A percentile compares a stretch with the other conserved stretches of the same genome.
These are phyloP conservation scores for Mycena haematopus DNA, from an alignment of 768 basidiomycete species.

Conservation along the genomic window DNA sequence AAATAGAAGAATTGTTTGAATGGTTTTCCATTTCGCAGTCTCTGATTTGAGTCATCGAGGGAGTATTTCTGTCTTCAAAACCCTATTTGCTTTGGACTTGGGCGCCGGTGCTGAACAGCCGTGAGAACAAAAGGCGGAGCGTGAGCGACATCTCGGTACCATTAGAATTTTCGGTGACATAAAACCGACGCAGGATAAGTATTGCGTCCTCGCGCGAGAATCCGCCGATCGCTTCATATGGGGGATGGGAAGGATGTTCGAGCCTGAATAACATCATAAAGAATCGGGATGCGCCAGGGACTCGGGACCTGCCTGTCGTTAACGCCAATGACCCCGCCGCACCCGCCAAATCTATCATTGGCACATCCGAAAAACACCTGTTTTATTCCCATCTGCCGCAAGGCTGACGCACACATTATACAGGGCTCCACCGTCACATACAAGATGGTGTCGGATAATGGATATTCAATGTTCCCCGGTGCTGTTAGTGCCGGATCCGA, in stretches of 20 bases:
- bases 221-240: conserved; percentile 78
- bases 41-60: conserved; percentile 14
- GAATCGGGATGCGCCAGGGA: conserved; percentile 2
- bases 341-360: conserved; percentile 97
- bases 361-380: conserved; percentile 92
- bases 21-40: neutral
- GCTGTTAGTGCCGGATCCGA: conserved; percentile 66
- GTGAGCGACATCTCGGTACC: conserved; percentile 51
- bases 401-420: conserved; percentile 97
- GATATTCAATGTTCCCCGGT: conserved; percentile 42
- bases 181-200: conserved; percentile 85
- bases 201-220: conserved; percentile 85
- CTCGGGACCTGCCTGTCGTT: conserved; percentile 65
- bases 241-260: conserved; percentile 72
- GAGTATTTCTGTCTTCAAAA: conserved; percentile 83
- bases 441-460: conserved; percentile 79
- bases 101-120: conserved; percentile 79
- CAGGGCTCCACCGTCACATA: conserved; percentile 99
- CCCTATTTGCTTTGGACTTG: conserved; percentile 83
- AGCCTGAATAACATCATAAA: conserved; percentile 49
- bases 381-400: conserved; percentile 91
- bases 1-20: neutral
- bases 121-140: conserved; percentile 7
- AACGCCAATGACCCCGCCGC: conserved; percentile 91
- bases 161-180: conserved; percentile 91